phyloP scores from a whole-genome alignment of 2,329 filamentous ascomycete species.

The Hymenoscyphus linearis region DNA sequence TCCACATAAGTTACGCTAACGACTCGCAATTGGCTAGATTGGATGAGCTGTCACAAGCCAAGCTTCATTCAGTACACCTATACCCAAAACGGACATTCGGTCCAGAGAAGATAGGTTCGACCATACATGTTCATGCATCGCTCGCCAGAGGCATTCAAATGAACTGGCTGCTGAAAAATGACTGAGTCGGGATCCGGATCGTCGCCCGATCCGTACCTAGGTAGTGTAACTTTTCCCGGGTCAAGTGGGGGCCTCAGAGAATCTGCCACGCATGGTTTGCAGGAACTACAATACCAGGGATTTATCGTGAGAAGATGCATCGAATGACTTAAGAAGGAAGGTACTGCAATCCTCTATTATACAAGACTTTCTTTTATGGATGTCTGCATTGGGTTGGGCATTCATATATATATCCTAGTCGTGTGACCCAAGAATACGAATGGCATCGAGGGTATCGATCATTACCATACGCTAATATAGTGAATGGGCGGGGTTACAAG shows the following conservation, averaged over 20 bases:
- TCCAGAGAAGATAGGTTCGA: slow-evolving; percentile 12
- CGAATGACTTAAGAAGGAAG: background rate
- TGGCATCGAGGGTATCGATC: too few species aligned
- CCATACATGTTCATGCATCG: background rate
- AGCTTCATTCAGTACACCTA: slow-evolving; percentile 1
- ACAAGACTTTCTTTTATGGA: background rate
- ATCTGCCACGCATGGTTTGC: background rate
- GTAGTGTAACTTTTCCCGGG: background rate
- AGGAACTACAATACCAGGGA: background rate
- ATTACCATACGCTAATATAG: background rate
- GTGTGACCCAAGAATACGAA: background rate
- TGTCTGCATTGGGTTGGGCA: background rate
- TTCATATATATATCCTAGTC: background rate
- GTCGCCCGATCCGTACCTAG: background rate
- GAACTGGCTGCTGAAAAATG: background rate
- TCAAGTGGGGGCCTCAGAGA: too few species aligned
- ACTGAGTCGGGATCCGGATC: background rate
- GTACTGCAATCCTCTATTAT: background rate
- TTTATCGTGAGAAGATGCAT: background rate
- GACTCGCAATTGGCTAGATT: background rate
- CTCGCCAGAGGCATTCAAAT: background rate
- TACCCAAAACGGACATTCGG: slow-evolving; percentile 20
- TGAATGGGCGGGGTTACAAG: background rate
- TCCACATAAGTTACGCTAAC: background rate
- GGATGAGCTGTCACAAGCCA: background rate